These are phyloP conservation scores for Bidens hawaiensis DNA, from an alignment of 140 eudicot species.

Conservation along the genomic window DNA sequence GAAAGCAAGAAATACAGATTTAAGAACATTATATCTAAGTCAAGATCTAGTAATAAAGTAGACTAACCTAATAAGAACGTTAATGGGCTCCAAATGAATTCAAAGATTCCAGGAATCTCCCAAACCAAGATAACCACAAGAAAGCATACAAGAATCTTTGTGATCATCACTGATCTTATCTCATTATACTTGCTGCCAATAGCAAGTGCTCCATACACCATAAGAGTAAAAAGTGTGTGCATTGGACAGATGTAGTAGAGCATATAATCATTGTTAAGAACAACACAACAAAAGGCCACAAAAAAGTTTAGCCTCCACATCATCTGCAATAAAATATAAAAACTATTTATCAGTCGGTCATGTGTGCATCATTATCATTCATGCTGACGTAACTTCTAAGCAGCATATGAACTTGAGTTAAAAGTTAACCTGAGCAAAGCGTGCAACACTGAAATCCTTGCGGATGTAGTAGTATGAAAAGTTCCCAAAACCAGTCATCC, in stretches of 20 bases:
- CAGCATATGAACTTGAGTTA: no score
- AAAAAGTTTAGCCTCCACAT: conserved; percentile 98
- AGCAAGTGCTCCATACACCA: conserved; percentile 98
- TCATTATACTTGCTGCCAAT: conserved; percentile 86
- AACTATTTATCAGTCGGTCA: neutral
- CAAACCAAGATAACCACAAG: conserved; percentile 70
- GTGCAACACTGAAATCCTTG: conserved; percentile 81
- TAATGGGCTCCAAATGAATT: conserved; percentile 81
- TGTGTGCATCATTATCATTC: neutral
- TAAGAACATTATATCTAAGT: no score
- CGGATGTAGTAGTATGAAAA: conserved; percentile 90
- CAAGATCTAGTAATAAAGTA: no score
- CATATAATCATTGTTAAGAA: conserved; percentile 84
- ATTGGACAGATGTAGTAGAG: conserved; percentile 90
- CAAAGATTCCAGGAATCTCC: conserved; percentile 94
- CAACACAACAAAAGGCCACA: conserved; percentile 74
- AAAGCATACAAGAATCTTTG: conserved; percentile 64
- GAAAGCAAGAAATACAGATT: conserved; percentile 4
- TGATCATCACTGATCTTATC: conserved; percentile 74
- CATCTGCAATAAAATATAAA: conserved; percentile 62
- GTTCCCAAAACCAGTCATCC: conserved; percentile 99
- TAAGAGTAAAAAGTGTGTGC: conserved; percentile 95
- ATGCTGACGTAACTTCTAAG: conserved; percentile 10
- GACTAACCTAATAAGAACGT: conserved; percentile 66
- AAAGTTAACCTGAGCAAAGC: conserved; percentile 74